Conservation (phyloP, 306 rosid species). For the Luffa aegyptiaca region DNA sequence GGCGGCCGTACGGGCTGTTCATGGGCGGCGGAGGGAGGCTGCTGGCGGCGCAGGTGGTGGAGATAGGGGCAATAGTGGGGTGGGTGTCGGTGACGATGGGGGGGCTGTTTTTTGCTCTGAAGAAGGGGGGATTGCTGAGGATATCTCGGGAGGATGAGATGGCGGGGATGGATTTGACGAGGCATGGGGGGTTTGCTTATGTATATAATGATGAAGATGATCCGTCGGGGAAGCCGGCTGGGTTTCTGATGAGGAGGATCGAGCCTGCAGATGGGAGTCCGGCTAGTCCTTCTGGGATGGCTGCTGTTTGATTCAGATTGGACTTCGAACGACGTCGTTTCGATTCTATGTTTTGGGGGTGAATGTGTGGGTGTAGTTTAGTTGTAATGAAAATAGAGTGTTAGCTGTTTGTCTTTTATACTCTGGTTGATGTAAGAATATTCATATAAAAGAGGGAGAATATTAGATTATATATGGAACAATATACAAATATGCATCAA, state of each 20-base stretch:
- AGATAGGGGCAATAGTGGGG: constrained; percentile 39
- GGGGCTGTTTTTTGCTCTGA: constrained; percentile 43
- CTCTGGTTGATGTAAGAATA: no score
- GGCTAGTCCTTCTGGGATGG: not conserved
- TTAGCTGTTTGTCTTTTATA: no score
- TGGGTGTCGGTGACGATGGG: constrained; percentile 79
- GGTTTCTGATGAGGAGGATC: constrained; percentile 19
- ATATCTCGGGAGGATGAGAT: constrained; percentile 48
- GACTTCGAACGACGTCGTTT: not conserved
- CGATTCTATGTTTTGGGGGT: not conserved
- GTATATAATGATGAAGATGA: constrained; percentile 35
- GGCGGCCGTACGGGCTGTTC: constrained; percentile 45
- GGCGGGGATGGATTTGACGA: constrained; percentile 63
- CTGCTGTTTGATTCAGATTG: not conserved
- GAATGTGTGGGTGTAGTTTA: not conserved
- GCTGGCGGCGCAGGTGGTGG: constrained; percentile 50
- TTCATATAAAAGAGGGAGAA: no score
- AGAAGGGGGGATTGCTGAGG: constrained; percentile 43
- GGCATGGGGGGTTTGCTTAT: constrained; percentile 82
- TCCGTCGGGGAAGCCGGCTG: not conserved
- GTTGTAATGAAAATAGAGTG: no score
- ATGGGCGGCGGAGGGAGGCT: constrained; percentile 66
- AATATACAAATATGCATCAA: no score
- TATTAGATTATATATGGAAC: no score
- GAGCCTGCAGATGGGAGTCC: constrained; percentile 13